A percentile compares a stretch with the other conserved stretches of the same genome.
phyloP scores from a whole-genome alignment of 176 grass and related monocot genomes.

The Aegilops longissima region DNA sequence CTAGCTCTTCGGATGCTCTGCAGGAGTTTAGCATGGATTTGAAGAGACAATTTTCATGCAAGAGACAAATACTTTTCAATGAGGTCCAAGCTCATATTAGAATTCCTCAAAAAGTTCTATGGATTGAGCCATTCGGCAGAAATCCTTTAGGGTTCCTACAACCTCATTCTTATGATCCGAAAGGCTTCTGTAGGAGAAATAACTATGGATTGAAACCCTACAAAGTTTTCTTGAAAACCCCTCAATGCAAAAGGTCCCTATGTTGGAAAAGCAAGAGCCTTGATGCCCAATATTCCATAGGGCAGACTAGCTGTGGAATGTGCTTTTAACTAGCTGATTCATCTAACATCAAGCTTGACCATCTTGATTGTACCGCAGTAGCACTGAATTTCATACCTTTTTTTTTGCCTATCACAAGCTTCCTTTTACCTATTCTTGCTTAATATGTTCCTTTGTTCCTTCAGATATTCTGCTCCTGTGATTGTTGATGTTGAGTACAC shows the following conservation, averaged over 20 bases:
- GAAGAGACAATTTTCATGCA: background rate
- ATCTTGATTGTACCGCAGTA: background rate
- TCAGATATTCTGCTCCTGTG: slow-evolving; percentile 81
- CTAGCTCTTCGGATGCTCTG: background rate
- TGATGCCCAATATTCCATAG: slow-evolving; percentile 2
- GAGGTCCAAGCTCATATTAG: background rate
- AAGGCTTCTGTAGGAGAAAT: background rate
- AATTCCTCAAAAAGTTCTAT: background rate
- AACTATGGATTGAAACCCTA: background rate
- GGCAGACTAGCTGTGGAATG: background rate
- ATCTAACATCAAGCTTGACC: background rate
- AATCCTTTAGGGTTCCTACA: background rate
- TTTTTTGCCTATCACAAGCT: background rate
- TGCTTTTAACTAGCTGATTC: slow-evolving; percentile 3
- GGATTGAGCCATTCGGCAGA: background rate
- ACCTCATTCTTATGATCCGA: background rate
- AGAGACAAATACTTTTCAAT: background rate
- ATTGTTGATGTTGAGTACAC: slow-evolving; percentile 71
- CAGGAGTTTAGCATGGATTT: background rate
- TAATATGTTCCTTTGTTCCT: slow-evolving; percentile 29
- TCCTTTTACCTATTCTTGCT: slow-evolving; percentile 7
- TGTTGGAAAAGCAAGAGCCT: background rate
- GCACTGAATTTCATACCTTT: background rate
- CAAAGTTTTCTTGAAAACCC: background rate
- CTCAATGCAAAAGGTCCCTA: background rate